phyloP scores from a whole-genome alignment of 805 yeast genomes.

The Blastobotrys chiropterorum region DNA sequence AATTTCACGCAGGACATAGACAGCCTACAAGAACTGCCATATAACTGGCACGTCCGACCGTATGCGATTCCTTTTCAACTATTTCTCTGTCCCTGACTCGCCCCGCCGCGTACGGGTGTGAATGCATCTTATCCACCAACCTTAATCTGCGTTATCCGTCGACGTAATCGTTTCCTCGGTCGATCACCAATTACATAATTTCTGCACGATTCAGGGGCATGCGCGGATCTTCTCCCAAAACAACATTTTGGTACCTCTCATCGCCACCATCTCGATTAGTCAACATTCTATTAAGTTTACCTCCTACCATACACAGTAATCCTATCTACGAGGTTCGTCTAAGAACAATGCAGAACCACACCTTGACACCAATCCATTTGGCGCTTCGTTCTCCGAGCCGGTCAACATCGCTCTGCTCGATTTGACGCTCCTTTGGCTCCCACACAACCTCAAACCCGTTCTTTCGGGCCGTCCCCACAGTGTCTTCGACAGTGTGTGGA shows the following conservation, averaged over 20 bases:
- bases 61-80: no score
- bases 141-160: no score
- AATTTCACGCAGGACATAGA: not conserved
- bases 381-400: not conserved
- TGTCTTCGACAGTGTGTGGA: not conserved
- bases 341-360: not conserved
- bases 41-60: no score
- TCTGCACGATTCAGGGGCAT: not conserved
- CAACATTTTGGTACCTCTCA: not conserved
- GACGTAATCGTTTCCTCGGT: no score
- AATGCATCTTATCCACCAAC: not conserved
- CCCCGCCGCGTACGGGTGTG: no score
- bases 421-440: not conserved
- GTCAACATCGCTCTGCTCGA: not conserved
- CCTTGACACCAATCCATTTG: not conserved
- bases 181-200: not conserved
- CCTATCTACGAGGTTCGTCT: not conserved
- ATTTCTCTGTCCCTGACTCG: no score
- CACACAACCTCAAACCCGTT: not conserved
- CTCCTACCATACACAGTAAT: not conserved
- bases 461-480: not conserved
- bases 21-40: not conserved
- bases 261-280: not conserved
- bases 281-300: not conserved
- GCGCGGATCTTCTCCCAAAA: not conserved